phyloP scores from a whole-genome alignment of 257 asterid species.

The Solanum rostratum region DNA sequence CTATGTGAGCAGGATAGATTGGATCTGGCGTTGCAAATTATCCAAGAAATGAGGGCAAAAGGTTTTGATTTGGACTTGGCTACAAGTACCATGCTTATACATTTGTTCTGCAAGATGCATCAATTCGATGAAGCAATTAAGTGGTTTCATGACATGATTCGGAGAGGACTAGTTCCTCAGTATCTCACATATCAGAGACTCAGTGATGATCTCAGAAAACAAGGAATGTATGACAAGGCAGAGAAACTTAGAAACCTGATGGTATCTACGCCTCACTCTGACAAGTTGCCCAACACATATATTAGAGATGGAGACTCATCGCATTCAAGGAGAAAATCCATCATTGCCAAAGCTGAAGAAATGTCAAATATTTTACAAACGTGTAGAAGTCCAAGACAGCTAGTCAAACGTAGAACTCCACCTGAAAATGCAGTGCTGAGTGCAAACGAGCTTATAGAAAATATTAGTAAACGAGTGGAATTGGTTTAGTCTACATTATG shows the following conservation, averaged over 20 bases:
- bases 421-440: slow-evolving; percentile 6
- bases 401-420: slow-evolving; percentile 28
- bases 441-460: slow-evolving; percentile 28
- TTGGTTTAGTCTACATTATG: neutral
- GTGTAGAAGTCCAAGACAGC: slow-evolving; percentile 39
- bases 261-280: slow-evolving; percentile 59
- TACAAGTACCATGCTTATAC: slow-evolving; percentile 65
- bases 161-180: slow-evolving; percentile 83
- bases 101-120: slow-evolving; percentile 37
- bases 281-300: slow-evolving; percentile 64
- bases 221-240: slow-evolving; percentile 40
- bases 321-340: slow-evolving; percentile 27
- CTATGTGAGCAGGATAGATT: slow-evolving; percentile 48
- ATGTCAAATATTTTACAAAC: slow-evolving; percentile 58
- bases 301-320: slow-evolving; percentile 14
- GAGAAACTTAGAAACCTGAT: slow-evolving; percentile 45
- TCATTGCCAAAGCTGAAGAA: slow-evolving; percentile 55
- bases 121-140: slow-evolving; percentile 45
- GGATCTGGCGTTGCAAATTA: slow-evolving; percentile 26
- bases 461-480: slow-evolving; percentile 13
- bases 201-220: slow-evolving; percentile 34
- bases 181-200: slow-evolving; percentile 60
- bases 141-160: slow-evolving; percentile 64
- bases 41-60: slow-evolving; percentile 55
- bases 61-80: slow-evolving; percentile 84